Evolutionary conservation across 2,329 filamentous ascomycete species (phyloP).

Genomic region (Periglandula ipomoeae): DNA sequence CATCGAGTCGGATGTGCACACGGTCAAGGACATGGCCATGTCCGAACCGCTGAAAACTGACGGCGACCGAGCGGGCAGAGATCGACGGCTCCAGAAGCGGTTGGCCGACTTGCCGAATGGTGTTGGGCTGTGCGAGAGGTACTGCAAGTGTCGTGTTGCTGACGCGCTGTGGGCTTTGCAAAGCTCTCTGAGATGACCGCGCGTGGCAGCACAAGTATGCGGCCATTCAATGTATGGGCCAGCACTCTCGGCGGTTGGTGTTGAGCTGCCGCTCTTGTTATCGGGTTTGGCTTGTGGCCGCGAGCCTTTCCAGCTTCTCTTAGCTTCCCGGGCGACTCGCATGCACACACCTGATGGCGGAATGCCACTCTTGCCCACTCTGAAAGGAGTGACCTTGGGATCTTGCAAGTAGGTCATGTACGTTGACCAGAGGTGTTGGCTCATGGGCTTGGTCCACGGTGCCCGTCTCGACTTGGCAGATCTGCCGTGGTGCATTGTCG

Average conservation of each 20-base stretch:
- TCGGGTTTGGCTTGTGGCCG: constrained; percentile 28
- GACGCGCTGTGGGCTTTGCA: constrained; percentile 46
- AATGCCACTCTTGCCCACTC: constrained; percentile 52
- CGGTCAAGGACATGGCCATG: constrained; percentile 52
- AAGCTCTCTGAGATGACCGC: constrained; percentile 52
- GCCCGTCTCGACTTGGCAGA: constrained; percentile 36
- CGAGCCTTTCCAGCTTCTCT: constrained; percentile 57
- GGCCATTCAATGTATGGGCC: constrained; percentile 52
- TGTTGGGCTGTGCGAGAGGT: constrained; percentile 44
- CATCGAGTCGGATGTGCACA: constrained; percentile 58
- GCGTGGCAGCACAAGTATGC: constrained; percentile 53
- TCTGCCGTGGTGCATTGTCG: constrained; percentile 7
- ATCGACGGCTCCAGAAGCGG: constrained; percentile 39
- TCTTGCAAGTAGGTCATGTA: constrained; percentile 58
- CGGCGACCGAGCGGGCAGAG: constrained; percentile 34
- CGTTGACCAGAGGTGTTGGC: constrained; percentile 55
- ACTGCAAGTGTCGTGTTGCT: constrained; percentile 33
- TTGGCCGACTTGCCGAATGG: constrained; percentile 44
- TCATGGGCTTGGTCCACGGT: constrained; percentile 57
- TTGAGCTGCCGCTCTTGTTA: constrained; percentile 42
- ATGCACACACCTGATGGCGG: constrained; percentile 56
- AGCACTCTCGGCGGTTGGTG: constrained; percentile 40
- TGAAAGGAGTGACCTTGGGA: constrained; percentile 57
- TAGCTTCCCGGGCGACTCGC: constrained; percentile 57
- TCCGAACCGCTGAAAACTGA: constrained; percentile 50